Percentiles rank a stretch among this genome's conserved stretches.
These are phyloP conservation scores for Gillenia trifoliata DNA, from an alignment of 306 rosid species.

Conservation along the genomic window DNA sequence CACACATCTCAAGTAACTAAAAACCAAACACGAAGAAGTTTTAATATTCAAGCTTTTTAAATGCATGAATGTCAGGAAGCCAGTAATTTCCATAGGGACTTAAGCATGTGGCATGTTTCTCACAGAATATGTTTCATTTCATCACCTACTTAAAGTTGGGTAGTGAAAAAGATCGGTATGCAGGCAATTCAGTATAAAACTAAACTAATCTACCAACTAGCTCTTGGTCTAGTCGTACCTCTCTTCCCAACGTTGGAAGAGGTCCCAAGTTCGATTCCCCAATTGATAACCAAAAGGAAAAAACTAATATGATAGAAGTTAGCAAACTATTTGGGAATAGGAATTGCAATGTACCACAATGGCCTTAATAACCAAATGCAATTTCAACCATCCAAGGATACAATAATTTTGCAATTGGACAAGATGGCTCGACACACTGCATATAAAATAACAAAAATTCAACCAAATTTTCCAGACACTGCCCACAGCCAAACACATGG, in stretches of 20 bases:
- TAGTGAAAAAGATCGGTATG: background rate
- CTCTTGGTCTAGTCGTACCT: too few relatives aligned
- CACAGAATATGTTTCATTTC: background rate
- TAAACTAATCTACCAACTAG: too few relatives aligned
- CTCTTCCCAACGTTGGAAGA: too few relatives aligned
- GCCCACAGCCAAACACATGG: background rate
- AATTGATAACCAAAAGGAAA: too few relatives aligned
- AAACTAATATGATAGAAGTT: background rate
- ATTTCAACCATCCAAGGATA: background rate
- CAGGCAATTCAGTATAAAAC: background rate
- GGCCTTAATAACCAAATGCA: too few relatives aligned
- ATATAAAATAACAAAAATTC: background rate
- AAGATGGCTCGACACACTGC: background rate
- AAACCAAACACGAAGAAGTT: background rate
- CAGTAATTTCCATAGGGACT: background rate
- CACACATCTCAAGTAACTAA: background rate
- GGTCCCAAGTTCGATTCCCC: too few relatives aligned
- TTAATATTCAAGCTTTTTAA: background rate
- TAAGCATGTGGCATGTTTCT: background rate
- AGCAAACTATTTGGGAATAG: background rate
- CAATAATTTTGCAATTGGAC: background rate
- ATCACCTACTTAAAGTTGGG: background rate
- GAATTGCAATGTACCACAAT: too few relatives aligned
- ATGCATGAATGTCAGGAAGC: constrained; percentile 1
- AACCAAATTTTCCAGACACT: background rate